Percentiles rank a stretch among this genome's conserved stretches.
Conservation (phyloP, 305 asterid genomes). For the Fraxinus latifolia region DNA sequence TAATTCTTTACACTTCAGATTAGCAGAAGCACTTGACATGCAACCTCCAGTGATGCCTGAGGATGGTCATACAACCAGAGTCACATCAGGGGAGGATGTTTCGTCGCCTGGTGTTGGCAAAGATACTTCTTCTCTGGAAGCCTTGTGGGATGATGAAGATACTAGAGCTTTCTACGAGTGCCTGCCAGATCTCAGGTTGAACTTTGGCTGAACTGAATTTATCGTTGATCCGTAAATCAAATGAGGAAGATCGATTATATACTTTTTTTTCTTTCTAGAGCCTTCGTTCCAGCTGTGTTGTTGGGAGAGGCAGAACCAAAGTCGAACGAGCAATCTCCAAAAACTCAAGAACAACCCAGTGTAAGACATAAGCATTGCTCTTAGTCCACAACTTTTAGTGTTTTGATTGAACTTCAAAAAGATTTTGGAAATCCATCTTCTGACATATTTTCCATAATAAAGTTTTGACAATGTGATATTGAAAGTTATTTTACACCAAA, state of each 20-base stretch:
- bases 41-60: slow-evolving; percentile 98
- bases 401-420: slow-evolving; percentile 13
- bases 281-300: slow-evolving; percentile 98
- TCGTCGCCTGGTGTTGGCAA: slow-evolving; percentile 69
- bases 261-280: slow-evolving; percentile 49
- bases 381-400: slow-evolving; percentile 7
- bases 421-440: slow-evolving; percentile 6
- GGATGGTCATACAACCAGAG: slow-evolving; percentile 97
- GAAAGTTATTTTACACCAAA: background rate
- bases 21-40: slow-evolving; percentile 97
- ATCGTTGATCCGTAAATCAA: slow-evolving; percentile 18
- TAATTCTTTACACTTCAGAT: slow-evolving; percentile 40
- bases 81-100: slow-evolving; percentile 85
- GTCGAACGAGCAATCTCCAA: slow-evolving; percentile 72
- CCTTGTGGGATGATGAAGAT: slow-evolving; percentile 99
- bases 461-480: background rate
- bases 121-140: slow-evolving; percentile 74
- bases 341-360: slow-evolving; percentile 64
- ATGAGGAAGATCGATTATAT: slow-evolving; percentile 22
- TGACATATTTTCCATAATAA: slow-evolving; percentile 16
- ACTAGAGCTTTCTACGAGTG: slow-evolving; percentile 91
- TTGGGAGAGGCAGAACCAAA: slow-evolving; percentile 92
- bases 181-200: slow-evolving; percentile 91
- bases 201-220: slow-evolving; percentile 21
- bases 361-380: slow-evolving; percentile 43